These are phyloP conservation scores for Curvularia eragrostidis DNA, from an alignment of 2,329 filamentous ascomycete species.

Conservation along the genomic window DNA sequence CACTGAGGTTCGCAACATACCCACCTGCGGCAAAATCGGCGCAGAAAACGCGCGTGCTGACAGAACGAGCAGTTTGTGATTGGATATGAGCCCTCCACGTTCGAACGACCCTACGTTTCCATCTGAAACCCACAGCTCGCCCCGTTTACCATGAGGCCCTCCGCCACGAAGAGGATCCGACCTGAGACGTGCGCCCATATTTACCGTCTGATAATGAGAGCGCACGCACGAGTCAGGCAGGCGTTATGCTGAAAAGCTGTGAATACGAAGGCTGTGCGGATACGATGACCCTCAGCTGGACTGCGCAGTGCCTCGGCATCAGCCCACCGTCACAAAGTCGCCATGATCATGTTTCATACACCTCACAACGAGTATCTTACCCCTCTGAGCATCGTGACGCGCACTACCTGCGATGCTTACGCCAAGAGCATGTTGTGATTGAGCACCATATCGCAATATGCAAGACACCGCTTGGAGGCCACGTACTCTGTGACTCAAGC, in stretches of 20 bases:
- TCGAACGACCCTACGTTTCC: constrained; percentile 7
- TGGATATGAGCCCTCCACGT: constrained; percentile 8
- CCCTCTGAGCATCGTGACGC: not conserved
- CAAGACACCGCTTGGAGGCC: not conserved
- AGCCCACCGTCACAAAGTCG: not conserved
- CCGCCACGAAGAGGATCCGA: not conserved
- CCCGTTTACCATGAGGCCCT: not conserved
- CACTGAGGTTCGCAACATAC: constrained; percentile 18
- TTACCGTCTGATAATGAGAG: not conserved
- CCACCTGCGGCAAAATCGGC: constrained; percentile 9
- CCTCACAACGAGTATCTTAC: constrained; percentile 5
- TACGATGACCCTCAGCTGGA: not conserved
- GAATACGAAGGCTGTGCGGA: not conserved
- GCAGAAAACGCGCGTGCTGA: constrained; percentile 13
- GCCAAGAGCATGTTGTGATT: constrained; percentile 1
- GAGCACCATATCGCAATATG: not conserved
- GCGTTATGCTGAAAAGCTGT: not conserved
- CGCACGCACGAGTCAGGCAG: not conserved
- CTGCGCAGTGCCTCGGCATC: not conserved
- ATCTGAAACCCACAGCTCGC: constrained; percentile 2
- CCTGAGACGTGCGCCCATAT: not conserved
- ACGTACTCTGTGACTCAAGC: not conserved
- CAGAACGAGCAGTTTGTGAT: constrained; percentile 14
- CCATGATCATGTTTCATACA: not conserved
- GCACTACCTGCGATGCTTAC: constrained; percentile 8